A percentile compares a stretch with the other conserved stretches of the same genome.
These are phyloP conservation scores for Erigeron philadelphicus DNA, from an alignment of 140 eudicot species.

Conservation along the genomic window DNA sequence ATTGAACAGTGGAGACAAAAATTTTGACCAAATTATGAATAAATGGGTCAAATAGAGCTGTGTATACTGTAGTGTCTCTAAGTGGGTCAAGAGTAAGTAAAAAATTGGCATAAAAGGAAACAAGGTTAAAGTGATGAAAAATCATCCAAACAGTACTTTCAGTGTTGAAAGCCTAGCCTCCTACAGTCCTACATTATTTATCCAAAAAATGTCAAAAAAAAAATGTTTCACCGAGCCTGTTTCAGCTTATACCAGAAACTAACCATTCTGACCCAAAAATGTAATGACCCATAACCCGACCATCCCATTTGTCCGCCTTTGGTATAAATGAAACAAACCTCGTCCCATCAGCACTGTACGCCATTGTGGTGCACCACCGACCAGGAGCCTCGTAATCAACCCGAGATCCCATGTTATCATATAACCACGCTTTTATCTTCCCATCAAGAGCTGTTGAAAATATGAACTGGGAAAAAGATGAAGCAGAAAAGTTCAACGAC, in stretches of 20 bases:
- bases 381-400: constrained; percentile 99
- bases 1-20: neutral
- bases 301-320: neutral
- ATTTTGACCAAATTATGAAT: neutral
- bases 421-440: constrained; percentile 92
- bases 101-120: no score
- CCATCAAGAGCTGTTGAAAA: constrained; percentile 95
- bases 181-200: no score
- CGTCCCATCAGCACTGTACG: constrained; percentile 90
- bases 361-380: constrained; percentile 97
- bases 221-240: neutral
- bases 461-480: constrained; percentile 49
- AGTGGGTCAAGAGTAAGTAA: neutral
- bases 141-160: neutral
- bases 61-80: no score
- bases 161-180: no score
- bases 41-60: no score
- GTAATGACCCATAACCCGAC: neutral
- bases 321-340: constrained; percentile 39
- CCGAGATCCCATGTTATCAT: constrained; percentile 89
- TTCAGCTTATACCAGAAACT: neutral
- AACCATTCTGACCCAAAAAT: neutral
- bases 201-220: neutral
- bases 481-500: neutral
- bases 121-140: neutral